phyloP scores from a whole-genome alignment of 2,329 filamentous ascomycete genomes.

The Colletotrichum sp. region DNA sequence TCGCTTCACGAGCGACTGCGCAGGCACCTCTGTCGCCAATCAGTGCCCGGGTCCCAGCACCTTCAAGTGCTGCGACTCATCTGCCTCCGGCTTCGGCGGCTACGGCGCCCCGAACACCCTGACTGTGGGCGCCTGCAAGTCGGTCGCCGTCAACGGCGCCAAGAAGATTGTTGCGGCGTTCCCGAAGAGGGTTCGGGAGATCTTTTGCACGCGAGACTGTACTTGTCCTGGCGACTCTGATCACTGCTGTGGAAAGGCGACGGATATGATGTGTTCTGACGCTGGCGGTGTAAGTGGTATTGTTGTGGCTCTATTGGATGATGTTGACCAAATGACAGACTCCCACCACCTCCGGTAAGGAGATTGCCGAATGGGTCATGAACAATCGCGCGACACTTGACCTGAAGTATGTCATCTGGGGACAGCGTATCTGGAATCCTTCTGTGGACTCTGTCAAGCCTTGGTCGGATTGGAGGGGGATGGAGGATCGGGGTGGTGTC shows the following conservation, averaged over 20 bases:
- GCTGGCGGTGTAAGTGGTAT: constrained; percentile 37
- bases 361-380: constrained; percentile 56
- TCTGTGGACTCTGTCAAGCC: constrained; percentile 36
- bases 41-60: constrained; percentile 42
- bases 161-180: constrained; percentile 38
- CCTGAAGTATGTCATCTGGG: constrained; percentile 56
- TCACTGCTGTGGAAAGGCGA: constrained; percentile 42
- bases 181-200: constrained; percentile 37
- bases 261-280: constrained; percentile 43
- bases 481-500: constrained; percentile 44
- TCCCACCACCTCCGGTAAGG: constrained; percentile 40
- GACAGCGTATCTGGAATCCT: constrained; percentile 51
- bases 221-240: constrained; percentile 35
- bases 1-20: constrained; percentile 42
- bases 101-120: constrained; percentile 38
- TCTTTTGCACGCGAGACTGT: constrained; percentile 37
- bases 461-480: constrained; percentile 46
- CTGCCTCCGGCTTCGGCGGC: constrained; percentile 36
- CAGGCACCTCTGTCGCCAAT: constrained; percentile 29
- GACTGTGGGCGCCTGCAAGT: constrained; percentile 37
- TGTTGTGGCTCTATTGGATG: background rate
- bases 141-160: constrained; percentile 38
- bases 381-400: constrained; percentile 42
- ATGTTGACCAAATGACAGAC: constrained; percentile 24
- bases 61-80: constrained; percentile 43